Percentiles rank a stretch among this genome's conserved stretches.
Evolutionary conservation across 768 basidiomycete genomes (phyloP).

Genomic region (Pleurotus cornucopiae): DNA sequence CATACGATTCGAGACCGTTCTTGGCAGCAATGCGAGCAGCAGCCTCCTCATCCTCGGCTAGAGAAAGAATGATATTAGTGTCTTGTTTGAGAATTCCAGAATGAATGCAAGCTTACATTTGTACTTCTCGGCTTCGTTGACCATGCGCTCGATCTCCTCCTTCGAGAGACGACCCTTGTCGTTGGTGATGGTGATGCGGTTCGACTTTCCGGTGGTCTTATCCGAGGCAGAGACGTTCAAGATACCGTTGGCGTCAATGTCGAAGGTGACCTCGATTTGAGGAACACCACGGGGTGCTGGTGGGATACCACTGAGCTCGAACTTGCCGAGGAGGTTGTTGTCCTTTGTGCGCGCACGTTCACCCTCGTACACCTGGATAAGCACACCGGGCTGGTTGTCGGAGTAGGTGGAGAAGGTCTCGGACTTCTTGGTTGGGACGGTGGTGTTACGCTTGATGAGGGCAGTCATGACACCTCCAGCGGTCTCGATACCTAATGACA

Average conservation of each 20-base stretch:
- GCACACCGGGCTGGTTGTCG: constrained; percentile 97
- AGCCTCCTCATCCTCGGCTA: constrained; percentile 84
- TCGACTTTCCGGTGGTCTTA: constrained; percentile 96
- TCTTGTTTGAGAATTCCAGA: constrained; percentile 8
- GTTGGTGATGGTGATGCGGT: constrained; percentile 90
- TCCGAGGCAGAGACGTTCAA: constrained; percentile 93
- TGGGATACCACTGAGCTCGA: constrained; percentile 94
- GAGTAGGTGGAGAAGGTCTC: constrained; percentile 98
- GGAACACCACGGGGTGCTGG: constrained; percentile 98
- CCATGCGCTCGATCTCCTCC: constrained; percentile 99
- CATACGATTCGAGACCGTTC: constrained; percentile 91
- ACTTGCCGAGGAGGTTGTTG: constrained; percentile 98
- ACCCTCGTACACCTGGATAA: constrained; percentile 98
- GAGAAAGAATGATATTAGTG: constrained; percentile 10
- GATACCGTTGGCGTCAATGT: constrained; percentile 96
- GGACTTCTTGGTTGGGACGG: constrained; percentile 97
- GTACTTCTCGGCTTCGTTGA: constrained; percentile 90
- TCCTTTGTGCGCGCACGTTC: constrained; percentile 98
- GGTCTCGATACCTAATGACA: constrained; percentile 98
- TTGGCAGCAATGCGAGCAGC: constrained; percentile 80
- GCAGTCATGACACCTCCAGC: constrained; percentile 99
- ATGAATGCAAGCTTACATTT: constrained; percentile 46
- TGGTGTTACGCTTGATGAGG: constrained; percentile 98
- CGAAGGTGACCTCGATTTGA: constrained; percentile 96
- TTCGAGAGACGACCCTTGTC: constrained; percentile 96